These are phyloP conservation scores for Pseudopithomyces chartarum DNA, from an alignment of 2,329 filamentous ascomycete species.

Conservation along the genomic window DNA sequence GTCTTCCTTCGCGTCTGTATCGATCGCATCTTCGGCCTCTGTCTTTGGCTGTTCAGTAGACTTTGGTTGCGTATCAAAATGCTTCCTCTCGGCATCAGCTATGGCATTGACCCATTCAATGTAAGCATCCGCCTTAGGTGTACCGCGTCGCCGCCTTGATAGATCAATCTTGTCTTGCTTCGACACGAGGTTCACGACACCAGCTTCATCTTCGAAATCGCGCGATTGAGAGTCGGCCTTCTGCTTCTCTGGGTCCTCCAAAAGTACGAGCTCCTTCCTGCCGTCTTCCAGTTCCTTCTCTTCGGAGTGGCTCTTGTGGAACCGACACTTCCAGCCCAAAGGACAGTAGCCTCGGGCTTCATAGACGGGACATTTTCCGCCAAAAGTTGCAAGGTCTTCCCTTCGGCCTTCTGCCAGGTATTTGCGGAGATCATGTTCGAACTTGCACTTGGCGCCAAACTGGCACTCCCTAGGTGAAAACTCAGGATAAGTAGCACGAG, in stretches of 20 bases:
- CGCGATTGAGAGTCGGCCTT: conserved; percentile 43
- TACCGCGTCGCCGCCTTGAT: conserved; percentile 71
- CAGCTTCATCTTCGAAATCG: conserved; percentile 57
- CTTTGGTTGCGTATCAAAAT: conserved; percentile 41
- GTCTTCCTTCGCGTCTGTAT: conserved; percentile 58
- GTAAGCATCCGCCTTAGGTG: conserved; percentile 76
- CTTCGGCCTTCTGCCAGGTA: conserved; percentile 85
- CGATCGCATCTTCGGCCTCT: conserved; percentile 11
- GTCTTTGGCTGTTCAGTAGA: conserved; percentile 24
- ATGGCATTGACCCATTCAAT: conserved; percentile 77
- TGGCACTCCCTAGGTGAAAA: conserved; percentile 78
- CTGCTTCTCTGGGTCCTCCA: conserved; percentile 60
- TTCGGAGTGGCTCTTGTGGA: conserved; percentile 82
- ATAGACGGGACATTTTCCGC: conserved; percentile 81
- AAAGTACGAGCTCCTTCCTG: conserved; percentile 77
- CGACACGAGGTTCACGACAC: conserved; percentile 76
- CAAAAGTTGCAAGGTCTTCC: conserved; percentile 76
- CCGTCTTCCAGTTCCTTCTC: conserved; percentile 81
- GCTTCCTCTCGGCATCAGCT: conserved; percentile 43
- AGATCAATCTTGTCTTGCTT: conserved; percentile 74
- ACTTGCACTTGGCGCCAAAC: conserved; percentile 80
- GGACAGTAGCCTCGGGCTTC: conserved; percentile 76
- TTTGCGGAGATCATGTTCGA: conserved; percentile 81
- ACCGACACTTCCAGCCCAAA: conserved; percentile 93
- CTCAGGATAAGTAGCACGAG: conserved; percentile 71